These are phyloP conservation scores for Panaeolus papilionaceus DNA, from an alignment of 768 basidiomycete genomes.

Conservation along the genomic window DNA sequence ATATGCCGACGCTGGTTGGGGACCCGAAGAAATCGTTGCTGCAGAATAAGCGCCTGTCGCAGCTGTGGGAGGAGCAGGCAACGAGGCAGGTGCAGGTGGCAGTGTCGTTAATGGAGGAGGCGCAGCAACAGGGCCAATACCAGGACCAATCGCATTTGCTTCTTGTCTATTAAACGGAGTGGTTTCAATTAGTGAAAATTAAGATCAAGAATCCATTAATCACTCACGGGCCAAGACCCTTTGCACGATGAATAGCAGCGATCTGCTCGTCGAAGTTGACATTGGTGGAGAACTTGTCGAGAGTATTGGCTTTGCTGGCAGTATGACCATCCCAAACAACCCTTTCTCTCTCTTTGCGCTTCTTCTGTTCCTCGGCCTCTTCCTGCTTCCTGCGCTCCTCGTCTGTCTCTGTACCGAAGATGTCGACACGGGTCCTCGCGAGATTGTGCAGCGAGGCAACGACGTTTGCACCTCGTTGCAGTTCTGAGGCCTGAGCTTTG, in stretches of 20 bases:
- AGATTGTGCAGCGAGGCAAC: slow-evolving; percentile 92
- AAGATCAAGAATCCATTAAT: slow-evolving; percentile 20
- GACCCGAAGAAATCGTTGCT: slow-evolving; percentile 89
- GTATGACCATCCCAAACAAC: slow-evolving; percentile 99
- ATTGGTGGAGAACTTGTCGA: slow-evolving; percentile 92
- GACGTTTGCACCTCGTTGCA: slow-evolving; percentile 92
- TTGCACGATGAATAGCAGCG: slow-evolving; percentile 92
- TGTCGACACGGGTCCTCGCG: slow-evolving; percentile 94
- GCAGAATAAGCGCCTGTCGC: slow-evolving; percentile 69
- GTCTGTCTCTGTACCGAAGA: slow-evolving; percentile 94
- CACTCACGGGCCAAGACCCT: slow-evolving; percentile 86
- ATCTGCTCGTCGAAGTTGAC: slow-evolving; percentile 99
- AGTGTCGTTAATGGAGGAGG: slow-evolving; percentile 69
- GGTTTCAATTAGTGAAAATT: slow-evolving; percentile 23
- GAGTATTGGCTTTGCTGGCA: slow-evolving; percentile 87
- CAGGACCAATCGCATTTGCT: slow-evolving; percentile 81
- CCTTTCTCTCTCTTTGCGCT: slow-evolving; percentile 89
- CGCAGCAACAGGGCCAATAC: slow-evolving; percentile 83
- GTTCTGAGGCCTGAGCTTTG: slow-evolving; percentile 86
- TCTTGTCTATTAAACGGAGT: slow-evolving; percentile 61
- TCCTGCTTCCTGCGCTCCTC: slow-evolving; percentile 88
- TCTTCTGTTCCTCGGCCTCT: slow-evolving; percentile 84
- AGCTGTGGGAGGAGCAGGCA: slow-evolving; percentile 71
- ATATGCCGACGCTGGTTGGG: slow-evolving; percentile 84
- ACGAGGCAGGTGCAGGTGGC: slow-evolving; percentile 72